Evolutionary conservation across 2,329 filamentous ascomycete species (phyloP), one percentile per base, ranked within the genome.

Genomic region (Scedosporium apiospermum): DNA sequence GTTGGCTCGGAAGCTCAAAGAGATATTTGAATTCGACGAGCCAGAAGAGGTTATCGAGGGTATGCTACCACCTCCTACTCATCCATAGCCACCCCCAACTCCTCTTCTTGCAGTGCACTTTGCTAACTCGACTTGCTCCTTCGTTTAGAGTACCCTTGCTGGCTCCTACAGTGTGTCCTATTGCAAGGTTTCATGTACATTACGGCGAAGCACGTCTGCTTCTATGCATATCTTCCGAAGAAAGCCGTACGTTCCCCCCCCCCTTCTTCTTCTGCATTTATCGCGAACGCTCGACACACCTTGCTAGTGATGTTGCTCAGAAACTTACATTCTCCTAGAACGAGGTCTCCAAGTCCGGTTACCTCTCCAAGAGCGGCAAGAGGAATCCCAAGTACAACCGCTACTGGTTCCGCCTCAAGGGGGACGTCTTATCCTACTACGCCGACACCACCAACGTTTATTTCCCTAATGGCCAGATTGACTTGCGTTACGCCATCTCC

Each of bases 181-280:
- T 82, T 98, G 7, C 92, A 97, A 71, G 95, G 95, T 5, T 97
- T 95, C 72, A 88, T 99, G 82, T 98, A 98, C 76, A 90, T 99
- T 70, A 98, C 95, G 0, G 82, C 89, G 65, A 89, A 88, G 68
- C 95, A 99, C 72, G 89, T 98, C 65, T 97, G 93, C 76, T 99
- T 98, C 73, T 98, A 97, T 72, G 92, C 95, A 46, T 97, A 97
- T 72, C 82, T 98, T n/a, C 92, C 92, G 6, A 96, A 93, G 79
- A 96, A 95, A 80, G 86, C 89, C 60, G 89, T 90, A 79, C 75
- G 87, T 70, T 23, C 21, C 6, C 23, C 57, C 5, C 23, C 51
- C 9, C 16, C 3, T 6, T 62, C 30, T 18, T n/a, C 57, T 26
- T 49, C 6, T 38, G 3, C 16, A 18, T 21, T 14, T 12, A n/a